Base-by-base conservation (phyloP, 2,329 filamentous ascomycete genomes). In the Aaosphaeria arxii region DNA sequence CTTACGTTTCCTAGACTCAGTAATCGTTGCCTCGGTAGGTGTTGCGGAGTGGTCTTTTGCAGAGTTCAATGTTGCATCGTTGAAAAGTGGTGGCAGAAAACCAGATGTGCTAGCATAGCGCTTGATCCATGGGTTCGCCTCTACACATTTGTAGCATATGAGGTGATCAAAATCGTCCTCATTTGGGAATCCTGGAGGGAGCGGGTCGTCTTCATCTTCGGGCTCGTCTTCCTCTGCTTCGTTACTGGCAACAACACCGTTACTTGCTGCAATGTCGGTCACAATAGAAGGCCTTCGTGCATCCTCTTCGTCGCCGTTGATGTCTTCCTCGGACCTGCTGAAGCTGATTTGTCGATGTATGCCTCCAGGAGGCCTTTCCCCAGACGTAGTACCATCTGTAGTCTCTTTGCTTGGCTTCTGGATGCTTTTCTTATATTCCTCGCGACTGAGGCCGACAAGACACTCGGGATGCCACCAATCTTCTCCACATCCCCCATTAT, bases 391-490 rank as follows among this genome's bases (percentile, higher is more conserved):
- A 13, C 29, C 36, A 31, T 54, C 44, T 30, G 48, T 50, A 40
- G 54, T 52, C n/a, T 7, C 33, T 29, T 57, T 55, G 4, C 50
- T 50, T 24, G 17, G 17, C 40, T 63, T 64, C 46, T 71, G 56
- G 24, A 61, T 48, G 50, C 54, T 59, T 41, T 69, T 78, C 63
- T 86, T 84, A 54, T 78, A 84, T 84, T 88, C 91, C 50, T 84
- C 80, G 7, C 89, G 82, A 1, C 86, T 84, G 57, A 95, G 74
- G 5, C 91, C 91, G 43, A 96, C 83, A 6, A 97, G 75, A 65
- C 92, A 97, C 53, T 94, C 91, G 0, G 92, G 90, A 73, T 97
- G 92, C 80, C 90, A 97, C 92, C 92, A 97, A 65, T 97, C 92
- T 73, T 97, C 92, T 9, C 92, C 92, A 71, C 92, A 97, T 4